Percentiles rank a stretch among this genome's conserved stretches.
phyloP scores from a whole-genome alignment of 176 grass and related monocot genomes.

The Olyra latifolia region DNA sequence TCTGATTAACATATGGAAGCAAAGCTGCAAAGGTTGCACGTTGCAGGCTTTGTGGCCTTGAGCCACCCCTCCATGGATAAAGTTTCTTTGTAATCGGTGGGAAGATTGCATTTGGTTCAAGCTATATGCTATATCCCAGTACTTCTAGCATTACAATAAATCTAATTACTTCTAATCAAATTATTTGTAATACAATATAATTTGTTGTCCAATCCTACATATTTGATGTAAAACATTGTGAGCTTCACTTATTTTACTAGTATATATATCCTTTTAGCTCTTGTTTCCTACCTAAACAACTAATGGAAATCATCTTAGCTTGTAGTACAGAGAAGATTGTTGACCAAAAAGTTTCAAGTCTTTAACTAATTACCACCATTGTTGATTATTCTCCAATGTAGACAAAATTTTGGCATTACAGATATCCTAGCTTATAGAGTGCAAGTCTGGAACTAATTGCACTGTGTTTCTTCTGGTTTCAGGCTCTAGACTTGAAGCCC shows the following conservation, averaged over 20 bases:
- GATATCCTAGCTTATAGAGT: neutral
- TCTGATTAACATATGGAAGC: neutral
- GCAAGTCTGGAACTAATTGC: conserved; percentile 31
- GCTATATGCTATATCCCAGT: neutral
- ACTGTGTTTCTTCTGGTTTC: conserved; percentile 33
- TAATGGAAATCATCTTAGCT: conserved; percentile 1
- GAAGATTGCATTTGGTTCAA: conserved; percentile 1
- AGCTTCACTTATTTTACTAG: conserved; percentile 21
- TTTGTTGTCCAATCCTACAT: conserved; percentile 14
- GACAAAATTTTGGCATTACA: neutral
- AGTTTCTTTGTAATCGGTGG: neutral
- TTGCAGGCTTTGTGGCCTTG: neutral
- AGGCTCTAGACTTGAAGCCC: conserved; percentile 98
- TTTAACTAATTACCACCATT: neutral
- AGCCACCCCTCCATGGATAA: neutral
- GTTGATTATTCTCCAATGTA: neutral
- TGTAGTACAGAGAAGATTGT: neutral
- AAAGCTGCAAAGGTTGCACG: conserved; percentile 13
- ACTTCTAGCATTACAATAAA: neutral
- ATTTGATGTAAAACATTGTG: neutral
- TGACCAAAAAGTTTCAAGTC: neutral
- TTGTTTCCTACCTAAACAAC: neutral
- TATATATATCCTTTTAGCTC: neutral
- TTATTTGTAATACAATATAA: conserved; percentile 24
- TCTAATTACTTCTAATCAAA: neutral